Conservation (phyloP, 139 green algal genomes). For the Auxenochlorella pyrenoidosa region DNA sequence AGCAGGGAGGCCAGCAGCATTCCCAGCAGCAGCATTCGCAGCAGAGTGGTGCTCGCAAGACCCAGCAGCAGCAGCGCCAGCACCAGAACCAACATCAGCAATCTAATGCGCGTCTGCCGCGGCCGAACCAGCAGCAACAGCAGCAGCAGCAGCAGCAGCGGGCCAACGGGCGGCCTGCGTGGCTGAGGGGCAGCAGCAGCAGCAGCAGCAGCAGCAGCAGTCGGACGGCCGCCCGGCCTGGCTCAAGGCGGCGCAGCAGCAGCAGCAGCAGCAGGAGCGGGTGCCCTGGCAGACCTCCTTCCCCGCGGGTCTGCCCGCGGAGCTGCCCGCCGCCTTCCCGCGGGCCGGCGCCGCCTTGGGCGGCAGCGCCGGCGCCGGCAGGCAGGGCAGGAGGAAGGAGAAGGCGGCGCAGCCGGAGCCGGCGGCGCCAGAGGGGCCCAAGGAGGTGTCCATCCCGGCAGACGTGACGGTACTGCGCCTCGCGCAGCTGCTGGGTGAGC, state of each 20-base stretch:
- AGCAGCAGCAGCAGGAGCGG: background rate
- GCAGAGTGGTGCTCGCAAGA: background rate
- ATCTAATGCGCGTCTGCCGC: background rate
- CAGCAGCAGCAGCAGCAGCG: background rate
- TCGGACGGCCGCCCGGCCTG: too few species aligned
- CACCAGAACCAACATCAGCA: background rate
- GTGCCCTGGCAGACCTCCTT: constrained; percentile 12
- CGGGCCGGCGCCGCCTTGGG: background rate
- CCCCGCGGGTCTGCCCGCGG: background rate
- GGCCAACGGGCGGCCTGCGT: background rate
- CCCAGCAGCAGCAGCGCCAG: background rate
- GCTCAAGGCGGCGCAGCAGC: background rate
- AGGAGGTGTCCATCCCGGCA: constrained; percentile 45
- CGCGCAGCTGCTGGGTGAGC: constrained; percentile 54
- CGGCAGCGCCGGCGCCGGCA: background rate
- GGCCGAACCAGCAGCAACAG: background rate
- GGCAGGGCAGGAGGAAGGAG: background rate
- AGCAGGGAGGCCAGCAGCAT: background rate
- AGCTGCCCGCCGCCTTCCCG: constrained; percentile 20
- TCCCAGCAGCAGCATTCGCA: constrained; percentile 3
- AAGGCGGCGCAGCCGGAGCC: background rate
- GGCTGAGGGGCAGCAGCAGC: background rate
- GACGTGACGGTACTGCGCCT: constrained; percentile 57
- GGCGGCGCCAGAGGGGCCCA: background rate
- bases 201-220: background rate